These are phyloP conservation scores for Cicer yamashitae DNA, from an alignment of 306 rosid species.

Conservation along the genomic window DNA sequence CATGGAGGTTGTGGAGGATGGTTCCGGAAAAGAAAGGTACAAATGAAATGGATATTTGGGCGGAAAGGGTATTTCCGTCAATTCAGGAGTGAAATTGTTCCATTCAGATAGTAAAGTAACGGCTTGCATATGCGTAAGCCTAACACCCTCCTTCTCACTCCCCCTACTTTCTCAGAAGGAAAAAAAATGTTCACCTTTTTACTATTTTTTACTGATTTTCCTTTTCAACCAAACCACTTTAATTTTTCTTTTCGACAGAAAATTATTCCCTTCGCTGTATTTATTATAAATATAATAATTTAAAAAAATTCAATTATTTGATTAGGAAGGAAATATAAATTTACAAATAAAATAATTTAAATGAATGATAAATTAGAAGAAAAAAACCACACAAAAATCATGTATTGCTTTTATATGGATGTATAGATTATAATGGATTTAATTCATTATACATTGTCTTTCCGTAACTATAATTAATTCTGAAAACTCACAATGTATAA, in stretches of 20 bases:
- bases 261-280: neutral
- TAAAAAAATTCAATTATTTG: no score
- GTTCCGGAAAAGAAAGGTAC: neutral
- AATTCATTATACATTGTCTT: no score
- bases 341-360: no score
- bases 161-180: neutral
- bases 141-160: neutral
- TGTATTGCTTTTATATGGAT: no score
- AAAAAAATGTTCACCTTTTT: neutral
- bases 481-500: no score
- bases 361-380: no score
- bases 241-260: neutral
- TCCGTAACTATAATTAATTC: no score
- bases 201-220: slow-evolving; percentile 1
- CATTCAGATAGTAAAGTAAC: slow-evolving; percentile 9
- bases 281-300: no score
- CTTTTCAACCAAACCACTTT: neutral
- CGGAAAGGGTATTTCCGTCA: slow-evolving; percentile 18
- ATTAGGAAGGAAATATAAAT: no score
- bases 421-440: no score
- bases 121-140: neutral
- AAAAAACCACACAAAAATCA: no score
- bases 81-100: neutral
- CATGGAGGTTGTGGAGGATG: slow-evolving; percentile 37
- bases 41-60: neutral